Conservation (phyloP, 202 grass and related monocot genomes). For the Schoenoplectus tabernaemontani region DNA sequence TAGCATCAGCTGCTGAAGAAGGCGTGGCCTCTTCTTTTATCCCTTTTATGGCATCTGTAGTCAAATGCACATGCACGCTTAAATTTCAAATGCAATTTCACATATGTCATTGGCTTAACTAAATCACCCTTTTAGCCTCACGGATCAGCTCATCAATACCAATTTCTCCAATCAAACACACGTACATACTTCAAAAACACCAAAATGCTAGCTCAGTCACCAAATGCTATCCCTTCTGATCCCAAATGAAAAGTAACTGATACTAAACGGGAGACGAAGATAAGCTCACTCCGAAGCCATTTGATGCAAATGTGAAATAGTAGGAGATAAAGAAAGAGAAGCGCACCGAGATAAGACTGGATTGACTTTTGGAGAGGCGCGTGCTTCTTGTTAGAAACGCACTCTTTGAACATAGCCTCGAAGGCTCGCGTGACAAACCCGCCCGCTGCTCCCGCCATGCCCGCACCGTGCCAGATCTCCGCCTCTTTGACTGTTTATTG, state of each 20-base stretch:
- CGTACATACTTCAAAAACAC: background rate
- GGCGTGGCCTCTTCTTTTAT: conserved; percentile 15
- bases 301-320: conserved; percentile 25
- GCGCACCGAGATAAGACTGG: conserved; percentile 77
- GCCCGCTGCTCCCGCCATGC: conserved; percentile 91
- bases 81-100: background rate
- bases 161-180: background rate
- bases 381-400: conserved; percentile 86
- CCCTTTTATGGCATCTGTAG: conserved; percentile 39
- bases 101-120: background rate
- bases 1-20: conserved; percentile 15
- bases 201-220: background rate
- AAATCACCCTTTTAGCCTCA: background rate
- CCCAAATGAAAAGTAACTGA: background rate
- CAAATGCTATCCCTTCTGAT: background rate
- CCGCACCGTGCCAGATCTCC: conserved; percentile 26
- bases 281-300: conserved; percentile 11
- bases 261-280: background rate
- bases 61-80: conserved; percentile 13
- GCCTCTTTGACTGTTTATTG: conserved; percentile 19
- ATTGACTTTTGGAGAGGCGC: conserved; percentile 76
- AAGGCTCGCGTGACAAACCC: conserved; percentile 92
- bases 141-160: background rate
- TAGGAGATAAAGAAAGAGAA: background rate
- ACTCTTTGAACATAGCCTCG: conserved; percentile 99